Percentiles rank a stretch among this genome's conserved stretches.
phyloP scores from a whole-genome alignment of 2,329 filamentous ascomycete species.

The Aspergillus transmontanensis region DNA sequence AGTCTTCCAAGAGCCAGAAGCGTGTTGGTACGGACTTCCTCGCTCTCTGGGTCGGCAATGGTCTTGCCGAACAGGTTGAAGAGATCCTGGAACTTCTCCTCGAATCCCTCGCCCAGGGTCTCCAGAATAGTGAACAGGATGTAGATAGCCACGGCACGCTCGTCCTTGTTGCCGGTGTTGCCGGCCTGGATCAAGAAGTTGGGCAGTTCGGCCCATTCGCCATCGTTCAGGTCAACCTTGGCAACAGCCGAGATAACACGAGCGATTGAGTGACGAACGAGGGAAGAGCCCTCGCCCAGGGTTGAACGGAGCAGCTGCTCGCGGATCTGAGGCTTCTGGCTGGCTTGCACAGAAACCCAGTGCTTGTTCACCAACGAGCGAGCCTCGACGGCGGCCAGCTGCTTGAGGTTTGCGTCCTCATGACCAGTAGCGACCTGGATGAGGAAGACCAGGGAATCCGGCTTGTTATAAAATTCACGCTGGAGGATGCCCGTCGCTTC shows the following conservation, averaged over 20 bases:
- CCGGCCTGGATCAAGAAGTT: constrained; percentile 77
- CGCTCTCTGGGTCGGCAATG: constrained; percentile 86
- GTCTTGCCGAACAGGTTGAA: constrained; percentile 83
- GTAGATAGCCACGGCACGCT: constrained; percentile 89
- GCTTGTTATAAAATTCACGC: constrained; percentile 88
- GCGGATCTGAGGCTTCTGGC: constrained; percentile 78
- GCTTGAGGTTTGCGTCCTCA: constrained; percentile 70
- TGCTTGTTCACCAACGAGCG: constrained; percentile 81
- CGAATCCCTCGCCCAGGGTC: constrained; percentile 80
- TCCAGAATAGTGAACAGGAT: constrained; percentile 92
- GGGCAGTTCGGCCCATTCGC: constrained; percentile 81
- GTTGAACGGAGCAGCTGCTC: constrained; percentile 82
- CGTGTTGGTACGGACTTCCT: constrained; percentile 92
- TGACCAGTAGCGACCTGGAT: constrained; percentile 87
- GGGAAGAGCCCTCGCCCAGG: constrained; percentile 73
- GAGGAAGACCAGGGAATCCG: constrained; percentile 80
- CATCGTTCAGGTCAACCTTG: constrained; percentile 81
- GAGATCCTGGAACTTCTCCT: constrained; percentile 76
- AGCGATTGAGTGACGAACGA: constrained; percentile 82
- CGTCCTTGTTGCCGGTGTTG: constrained; percentile 70
- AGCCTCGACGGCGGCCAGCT: constrained; percentile 89
- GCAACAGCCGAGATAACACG: constrained; percentile 87
- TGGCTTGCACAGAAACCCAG: constrained; percentile 73
- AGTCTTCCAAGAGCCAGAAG: constrained; percentile 86
- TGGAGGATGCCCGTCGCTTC: constrained; percentile 86